These are phyloP conservation scores for Suhomyces anneliseae DNA, from an alignment of 1,139 yeast species.

Conservation along the genomic window DNA sequence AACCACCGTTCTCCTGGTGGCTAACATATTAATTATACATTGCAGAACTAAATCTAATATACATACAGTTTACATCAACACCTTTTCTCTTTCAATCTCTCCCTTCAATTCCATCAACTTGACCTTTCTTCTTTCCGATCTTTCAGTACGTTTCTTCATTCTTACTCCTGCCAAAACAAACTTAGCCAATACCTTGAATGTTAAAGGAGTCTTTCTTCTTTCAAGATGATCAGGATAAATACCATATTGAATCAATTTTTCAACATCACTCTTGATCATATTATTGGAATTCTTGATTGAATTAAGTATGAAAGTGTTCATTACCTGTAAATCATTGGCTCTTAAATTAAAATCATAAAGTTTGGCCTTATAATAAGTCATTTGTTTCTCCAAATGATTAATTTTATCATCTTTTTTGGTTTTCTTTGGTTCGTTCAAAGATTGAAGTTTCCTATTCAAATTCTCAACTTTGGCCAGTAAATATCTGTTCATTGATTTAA, in stretches of 20 bases:
- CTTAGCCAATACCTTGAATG: slow-evolving; percentile 32
- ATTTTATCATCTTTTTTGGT: slow-evolving; percentile 4
- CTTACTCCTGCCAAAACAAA: slow-evolving; percentile 59
- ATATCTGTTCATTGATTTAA: slow-evolving; percentile 15
- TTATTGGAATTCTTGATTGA: slow-evolving; percentile 48
- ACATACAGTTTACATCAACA: neutral
- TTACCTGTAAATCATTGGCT: slow-evolving; percentile 51
- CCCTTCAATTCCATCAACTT: slow-evolving; percentile 28
- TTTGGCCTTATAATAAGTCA: slow-evolving; percentile 39
- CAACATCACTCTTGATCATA: slow-evolving; percentile 40
- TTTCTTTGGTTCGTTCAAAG: slow-evolving; percentile 7
- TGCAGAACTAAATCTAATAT: neutral
- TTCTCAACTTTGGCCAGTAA: slow-evolving; percentile 22
- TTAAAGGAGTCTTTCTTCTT: slow-evolving; percentile 12
- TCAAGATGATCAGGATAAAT: slow-evolving; percentile 49
- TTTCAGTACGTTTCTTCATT: slow-evolving; percentile 41
- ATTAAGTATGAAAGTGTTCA: slow-evolving; percentile 49
- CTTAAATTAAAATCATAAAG: slow-evolving; percentile 37
- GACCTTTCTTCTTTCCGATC: slow-evolving; percentile 25
- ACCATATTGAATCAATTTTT: slow-evolving; percentile 47
- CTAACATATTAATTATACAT: slow-evolving; percentile 1
- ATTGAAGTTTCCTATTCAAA: slow-evolving; percentile 15
- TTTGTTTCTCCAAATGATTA: slow-evolving; percentile 25
- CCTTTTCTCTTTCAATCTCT: slow-evolving; percentile 26
- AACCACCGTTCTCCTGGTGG: neutral